These are phyloP conservation scores for Sporopachydermia cereana DNA, from an alignment of 1,139 yeast species.

Conservation along the genomic window DNA sequence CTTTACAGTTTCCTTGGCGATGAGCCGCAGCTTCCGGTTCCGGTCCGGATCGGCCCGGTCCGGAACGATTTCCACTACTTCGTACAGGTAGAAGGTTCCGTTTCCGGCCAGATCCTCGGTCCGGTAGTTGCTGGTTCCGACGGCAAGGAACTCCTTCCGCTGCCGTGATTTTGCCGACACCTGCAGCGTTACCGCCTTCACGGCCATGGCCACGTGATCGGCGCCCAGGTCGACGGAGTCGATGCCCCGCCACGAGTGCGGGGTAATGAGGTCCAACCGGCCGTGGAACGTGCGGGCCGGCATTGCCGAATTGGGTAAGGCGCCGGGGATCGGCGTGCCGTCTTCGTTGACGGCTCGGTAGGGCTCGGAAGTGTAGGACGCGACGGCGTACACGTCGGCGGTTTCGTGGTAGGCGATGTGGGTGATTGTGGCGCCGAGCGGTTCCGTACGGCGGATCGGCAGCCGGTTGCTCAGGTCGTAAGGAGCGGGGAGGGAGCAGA, in stretches of 20 bases:
- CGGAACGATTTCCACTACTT: conserved; percentile 76
- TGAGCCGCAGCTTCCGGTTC: conserved; percentile 62
- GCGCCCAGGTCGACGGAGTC: conserved; percentile 57
- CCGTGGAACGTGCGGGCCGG: conserved; percentile 50
- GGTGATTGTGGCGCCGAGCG: conserved; percentile 49
- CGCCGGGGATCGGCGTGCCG: conserved; percentile 50
- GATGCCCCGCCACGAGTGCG: conserved; percentile 65
- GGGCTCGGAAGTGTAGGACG: conserved; percentile 49
- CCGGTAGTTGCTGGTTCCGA: conserved; percentile 69
- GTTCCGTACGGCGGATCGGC: conserved; percentile 1
- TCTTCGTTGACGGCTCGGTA: conserved; percentile 71
- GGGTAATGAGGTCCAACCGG: conserved; percentile 54
- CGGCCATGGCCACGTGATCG: conserved; percentile 52
- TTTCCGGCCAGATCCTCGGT: conserved; percentile 77
- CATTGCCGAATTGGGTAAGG: conserved; percentile 32
- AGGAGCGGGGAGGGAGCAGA: conserved; percentile 40
- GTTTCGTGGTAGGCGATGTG: conserved; percentile 63
- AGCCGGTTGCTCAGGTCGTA: background rate
- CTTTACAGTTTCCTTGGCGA: conserved; percentile 65
- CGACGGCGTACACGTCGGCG: conserved; percentile 52
- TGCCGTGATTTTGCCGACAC: conserved; percentile 37
- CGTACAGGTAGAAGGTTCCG: conserved; percentile 69
- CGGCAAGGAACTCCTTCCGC: conserved; percentile 56
- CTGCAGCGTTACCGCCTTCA: conserved; percentile 50
- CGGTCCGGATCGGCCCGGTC: conserved; percentile 86